Evolutionary conservation across 495 filamentous ascomycete genomes (phyloP).

Genomic region (Bathelium albidoporum): DNA sequence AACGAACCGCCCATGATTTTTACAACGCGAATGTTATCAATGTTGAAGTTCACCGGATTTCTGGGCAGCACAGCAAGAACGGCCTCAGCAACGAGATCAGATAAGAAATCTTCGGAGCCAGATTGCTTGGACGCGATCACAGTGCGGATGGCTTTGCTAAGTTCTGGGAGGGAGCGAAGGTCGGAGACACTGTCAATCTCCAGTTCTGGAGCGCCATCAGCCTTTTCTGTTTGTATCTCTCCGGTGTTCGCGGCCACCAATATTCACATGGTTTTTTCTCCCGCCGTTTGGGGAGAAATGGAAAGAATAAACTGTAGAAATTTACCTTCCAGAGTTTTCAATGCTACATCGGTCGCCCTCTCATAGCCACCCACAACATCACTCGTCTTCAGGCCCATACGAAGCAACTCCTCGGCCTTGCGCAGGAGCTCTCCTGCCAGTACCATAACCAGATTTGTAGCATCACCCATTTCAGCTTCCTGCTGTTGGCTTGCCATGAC

Average conservation of each 20-base stretch:
- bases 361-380: slow-evolving; percentile 95
- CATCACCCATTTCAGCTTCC: slow-evolving; percentile 97
- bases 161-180: slow-evolving; percentile 62
- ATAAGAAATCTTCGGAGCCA: slow-evolving; percentile 80
- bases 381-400: slow-evolving; percentile 92
- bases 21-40: slow-evolving; percentile 97
- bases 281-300: not conserved
- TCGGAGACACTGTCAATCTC: slow-evolving; percentile 85
- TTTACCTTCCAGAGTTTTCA: slow-evolving; percentile 70
- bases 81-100: slow-evolving; percentile 80
- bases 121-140: slow-evolving; percentile 95
- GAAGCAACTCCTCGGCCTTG: slow-evolving; percentile 91
- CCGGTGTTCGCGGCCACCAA: not conserved
- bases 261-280: not conserved
- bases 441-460: slow-evolving; percentile 94
- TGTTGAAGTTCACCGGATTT: slow-evolving; percentile 97
- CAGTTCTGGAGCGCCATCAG: slow-evolving; percentile 48
- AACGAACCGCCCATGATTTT: slow-evolving; percentile 99
- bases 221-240: not conserved
- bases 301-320: slow-evolving; percentile 8
- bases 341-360: slow-evolving; percentile 77
- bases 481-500: slow-evolving; percentile 99
- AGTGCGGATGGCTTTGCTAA: slow-evolving; percentile 91
- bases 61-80: slow-evolving; percentile 91
- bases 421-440: slow-evolving; percentile 91